A percentile compares a stretch with the other conserved stretches of the same genome.
Evolutionary conservation across 2,329 filamentous ascomycete genomes (phyloP).

Genomic region (Whalleya microplaca): DNA sequence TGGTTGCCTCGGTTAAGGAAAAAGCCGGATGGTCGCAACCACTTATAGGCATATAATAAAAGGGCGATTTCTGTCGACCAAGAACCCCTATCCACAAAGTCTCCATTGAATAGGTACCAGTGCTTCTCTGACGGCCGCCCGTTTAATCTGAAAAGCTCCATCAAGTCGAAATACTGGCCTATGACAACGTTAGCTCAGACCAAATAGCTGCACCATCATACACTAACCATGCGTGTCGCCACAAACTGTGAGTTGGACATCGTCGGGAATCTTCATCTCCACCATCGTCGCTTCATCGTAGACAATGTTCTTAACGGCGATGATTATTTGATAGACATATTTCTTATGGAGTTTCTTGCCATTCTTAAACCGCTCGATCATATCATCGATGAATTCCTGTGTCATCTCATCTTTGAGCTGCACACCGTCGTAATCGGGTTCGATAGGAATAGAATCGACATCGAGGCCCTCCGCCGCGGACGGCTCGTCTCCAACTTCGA

Average conservation of each 20-base stretch:
- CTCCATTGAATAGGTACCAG: constrained; percentile 96
- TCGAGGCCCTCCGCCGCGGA: constrained; percentile 91
- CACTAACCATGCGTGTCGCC: constrained; percentile 89
- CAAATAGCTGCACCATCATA: background rate
- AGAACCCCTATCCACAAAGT: constrained; percentile 96
- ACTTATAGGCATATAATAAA: constrained; percentile 94
- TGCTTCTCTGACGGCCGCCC: constrained; percentile 84
- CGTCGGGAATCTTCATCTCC: constrained; percentile 80
- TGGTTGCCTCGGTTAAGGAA: constrained; percentile 98
- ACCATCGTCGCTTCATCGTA: constrained; percentile 97
- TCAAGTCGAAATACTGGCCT: constrained; percentile 97
- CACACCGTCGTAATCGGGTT: constrained; percentile 83
- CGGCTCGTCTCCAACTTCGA: constrained; percentile 89
- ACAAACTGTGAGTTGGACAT: constrained; percentile 85
- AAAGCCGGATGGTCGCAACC: constrained; percentile 83
- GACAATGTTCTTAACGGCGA: constrained; percentile 86
- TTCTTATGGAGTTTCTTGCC: constrained; percentile 96
- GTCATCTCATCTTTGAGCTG: constrained; percentile 84
- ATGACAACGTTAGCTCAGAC: constrained; percentile 24
- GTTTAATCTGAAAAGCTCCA: constrained; percentile 94
- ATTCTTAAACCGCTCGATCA: constrained; percentile 93
- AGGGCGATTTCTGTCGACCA: constrained; percentile 98
- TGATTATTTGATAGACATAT: constrained; percentile 95
- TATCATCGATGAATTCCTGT: constrained; percentile 94
- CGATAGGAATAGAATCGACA: constrained; percentile 81